Percentiles rank a stretch among this genome's conserved stretches.
phyloP scores from a whole-genome alignment of 2,329 filamentous ascomycete species.

The Didymella keratinophila region DNA sequence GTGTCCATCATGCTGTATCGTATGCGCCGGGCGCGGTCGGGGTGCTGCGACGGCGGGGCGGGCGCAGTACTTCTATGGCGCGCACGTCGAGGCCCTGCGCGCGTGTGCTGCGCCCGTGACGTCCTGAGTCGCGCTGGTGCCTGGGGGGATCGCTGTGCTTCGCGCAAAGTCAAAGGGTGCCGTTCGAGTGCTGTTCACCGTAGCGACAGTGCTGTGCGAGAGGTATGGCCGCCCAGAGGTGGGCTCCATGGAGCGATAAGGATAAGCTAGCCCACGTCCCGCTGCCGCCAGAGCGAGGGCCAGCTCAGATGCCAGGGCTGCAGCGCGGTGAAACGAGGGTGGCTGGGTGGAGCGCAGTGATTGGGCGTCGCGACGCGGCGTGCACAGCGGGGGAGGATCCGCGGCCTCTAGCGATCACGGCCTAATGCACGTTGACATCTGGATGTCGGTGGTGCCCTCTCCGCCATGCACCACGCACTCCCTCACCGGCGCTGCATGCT shows the following conservation, averaged over 20 bases:
- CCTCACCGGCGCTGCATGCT: neutral
- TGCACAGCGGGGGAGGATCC: slow-evolving; percentile 12
- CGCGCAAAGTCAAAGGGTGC: neutral
- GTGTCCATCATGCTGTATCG: slow-evolving; percentile 24
- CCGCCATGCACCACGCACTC: neutral
- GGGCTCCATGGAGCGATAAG: slow-evolving; percentile 13
- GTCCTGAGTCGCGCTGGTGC: neutral
- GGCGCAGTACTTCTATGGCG: neutral
- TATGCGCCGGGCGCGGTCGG: slow-evolving; percentile 1
- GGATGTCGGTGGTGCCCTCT: neutral
- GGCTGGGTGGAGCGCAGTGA: slow-evolving; percentile 8
- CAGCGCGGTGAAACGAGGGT: slow-evolving; percentile 20
- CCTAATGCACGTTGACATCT: slow-evolving; percentile 11
- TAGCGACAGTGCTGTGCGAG: slow-evolving; percentile 10
- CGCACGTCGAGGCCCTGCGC: neutral
- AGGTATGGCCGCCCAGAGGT: slow-evolving; percentile 1
- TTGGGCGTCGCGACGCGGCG: neutral
- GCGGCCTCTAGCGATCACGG: slow-evolving; percentile 3
- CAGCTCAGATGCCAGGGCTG: slow-evolving; percentile 19
- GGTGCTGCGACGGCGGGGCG: neutral
- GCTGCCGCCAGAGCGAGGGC: slow-evolving; percentile 15
- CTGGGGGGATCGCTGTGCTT: neutral
- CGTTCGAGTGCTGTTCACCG: slow-evolving; percentile 2
- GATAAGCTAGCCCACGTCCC: slow-evolving; percentile 19
- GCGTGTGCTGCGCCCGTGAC: slow-evolving; percentile 18